phyloP scores from a whole-genome alignment of 495 filamentous ascomycete genomes.

The Glarea lozoyensis region DNA sequence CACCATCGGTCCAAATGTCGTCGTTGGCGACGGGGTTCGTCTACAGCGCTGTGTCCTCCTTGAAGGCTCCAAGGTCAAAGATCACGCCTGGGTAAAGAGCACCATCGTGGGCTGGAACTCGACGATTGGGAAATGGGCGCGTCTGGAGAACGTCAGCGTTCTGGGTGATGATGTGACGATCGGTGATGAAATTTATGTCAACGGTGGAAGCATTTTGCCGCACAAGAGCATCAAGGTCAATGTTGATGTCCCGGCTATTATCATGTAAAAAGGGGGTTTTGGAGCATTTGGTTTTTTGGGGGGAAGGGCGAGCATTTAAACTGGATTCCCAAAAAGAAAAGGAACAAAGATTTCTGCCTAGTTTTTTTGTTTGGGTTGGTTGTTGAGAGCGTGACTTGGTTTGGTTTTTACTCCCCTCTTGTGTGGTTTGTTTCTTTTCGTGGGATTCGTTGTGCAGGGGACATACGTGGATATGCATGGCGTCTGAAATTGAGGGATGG shows the following conservation, averaged over 20 bases:
- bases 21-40: constrained; percentile 90
- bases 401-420: too few species aligned
- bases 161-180: constrained; percentile 99
- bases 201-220: constrained; percentile 90
- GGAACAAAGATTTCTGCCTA: too few species aligned
- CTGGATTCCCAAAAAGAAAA: too few species aligned
- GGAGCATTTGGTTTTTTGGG: too few species aligned
- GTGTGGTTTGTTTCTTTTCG: too few species aligned
- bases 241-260: constrained; percentile 85
- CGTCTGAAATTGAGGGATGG: too few species aligned
- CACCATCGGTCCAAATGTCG: constrained; percentile 89
- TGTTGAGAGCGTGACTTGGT: too few species aligned
- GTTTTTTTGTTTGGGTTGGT: too few species aligned
- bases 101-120: constrained; percentile 99
- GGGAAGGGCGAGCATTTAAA: too few species aligned
- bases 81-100: constrained; percentile 98
- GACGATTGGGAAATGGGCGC: constrained; percentile 89
- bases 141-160: constrained; percentile 94
- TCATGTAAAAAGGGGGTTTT: constrained; percentile 53
- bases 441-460: too few species aligned
- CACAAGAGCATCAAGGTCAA: constrained; percentile 99
- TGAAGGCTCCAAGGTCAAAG: constrained; percentile 86
- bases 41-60: constrained; percentile 91
- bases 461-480: too few species aligned
- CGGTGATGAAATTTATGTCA: constrained; percentile 97